Evolutionary conservation across 2,329 filamentous ascomycete genomes (phyloP).

Genomic region (Epichloe typhina): DNA sequence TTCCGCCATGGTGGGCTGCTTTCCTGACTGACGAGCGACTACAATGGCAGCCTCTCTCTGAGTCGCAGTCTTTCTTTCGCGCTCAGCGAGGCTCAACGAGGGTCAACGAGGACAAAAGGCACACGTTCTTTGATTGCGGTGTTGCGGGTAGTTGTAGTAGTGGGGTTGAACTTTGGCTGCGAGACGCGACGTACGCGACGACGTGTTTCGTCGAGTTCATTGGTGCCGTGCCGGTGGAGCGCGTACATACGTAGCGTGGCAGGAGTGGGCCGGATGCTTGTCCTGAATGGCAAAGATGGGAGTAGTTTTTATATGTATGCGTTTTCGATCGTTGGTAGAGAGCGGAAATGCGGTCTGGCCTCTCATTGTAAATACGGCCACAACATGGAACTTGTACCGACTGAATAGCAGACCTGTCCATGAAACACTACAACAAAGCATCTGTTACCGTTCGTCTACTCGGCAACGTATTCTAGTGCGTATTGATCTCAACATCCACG

Average conservation of each 20-base stretch:
- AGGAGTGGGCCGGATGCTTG: not conserved
- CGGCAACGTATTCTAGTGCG: not conserved
- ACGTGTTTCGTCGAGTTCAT: not conserved
- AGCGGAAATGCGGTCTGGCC: too few relatives aligned
- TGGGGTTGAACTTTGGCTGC: not conserved
- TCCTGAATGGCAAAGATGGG: too few relatives aligned
- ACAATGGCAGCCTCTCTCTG: not conserved
- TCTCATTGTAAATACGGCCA: too few relatives aligned
- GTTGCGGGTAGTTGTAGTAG: not conserved
- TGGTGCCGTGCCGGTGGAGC: not conserved
- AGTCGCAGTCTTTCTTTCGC: not conserved
- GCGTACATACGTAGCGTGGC: not conserved
- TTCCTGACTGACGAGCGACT: too few relatives aligned
- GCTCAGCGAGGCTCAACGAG: too few relatives aligned
- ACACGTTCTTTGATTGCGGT: too few relatives aligned
- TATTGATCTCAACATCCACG: not conserved
- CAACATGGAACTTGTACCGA: too few relatives aligned
- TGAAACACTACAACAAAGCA: not conserved
- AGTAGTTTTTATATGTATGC: too few relatives aligned
- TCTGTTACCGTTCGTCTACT: not conserved
- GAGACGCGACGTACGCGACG: not conserved
- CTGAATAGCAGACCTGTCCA: not conserved
- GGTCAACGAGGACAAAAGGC: too few relatives aligned
- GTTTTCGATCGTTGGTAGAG: too few relatives aligned
- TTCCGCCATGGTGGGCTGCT: slow-evolving; percentile 21